Percentiles rank a stretch among this genome's conserved stretches.
These are phyloP conservation scores for Bolboschoenoplectus hybrid DNA, from an alignment of 202 grass and related monocot genomes.

Conservation along the genomic window DNA sequence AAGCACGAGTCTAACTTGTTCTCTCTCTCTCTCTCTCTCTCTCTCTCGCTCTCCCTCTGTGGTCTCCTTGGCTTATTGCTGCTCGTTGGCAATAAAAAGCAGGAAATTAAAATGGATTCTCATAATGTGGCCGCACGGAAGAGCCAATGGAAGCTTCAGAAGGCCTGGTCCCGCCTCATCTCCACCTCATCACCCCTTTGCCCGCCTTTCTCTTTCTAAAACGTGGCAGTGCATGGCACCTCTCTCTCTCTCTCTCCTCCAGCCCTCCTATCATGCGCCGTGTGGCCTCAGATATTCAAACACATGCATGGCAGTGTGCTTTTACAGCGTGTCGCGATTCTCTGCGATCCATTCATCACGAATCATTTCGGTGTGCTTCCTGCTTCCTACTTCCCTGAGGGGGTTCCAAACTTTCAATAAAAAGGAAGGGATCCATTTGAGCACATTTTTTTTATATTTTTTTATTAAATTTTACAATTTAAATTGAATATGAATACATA, in stretches of 20 bases:
- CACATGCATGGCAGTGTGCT: slow-evolving; percentile 4
- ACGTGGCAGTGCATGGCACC: background rate
- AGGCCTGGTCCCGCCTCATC: slow-evolving; percentile 29
- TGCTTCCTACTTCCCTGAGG: too few relatives aligned
- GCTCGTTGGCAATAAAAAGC: background rate
- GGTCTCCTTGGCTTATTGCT: slow-evolving; percentile 14
- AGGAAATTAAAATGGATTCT: background rate
- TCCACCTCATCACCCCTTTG: slow-evolving; percentile 11
- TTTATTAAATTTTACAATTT: too few relatives aligned
- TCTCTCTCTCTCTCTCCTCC: slow-evolving; percentile 24
- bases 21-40: slow-evolving; percentile 19
- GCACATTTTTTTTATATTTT: too few relatives aligned
- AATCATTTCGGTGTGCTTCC: background rate
- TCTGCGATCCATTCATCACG: background rate
- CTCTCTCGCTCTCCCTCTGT: slow-evolving; percentile 3
- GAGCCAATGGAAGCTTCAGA: slow-evolving; percentile 31
- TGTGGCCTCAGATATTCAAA: slow-evolving; percentile 18
- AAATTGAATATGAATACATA: too few relatives aligned
- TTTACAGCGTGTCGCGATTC: slow-evolving; percentile 7
- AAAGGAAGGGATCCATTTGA: too few relatives aligned
- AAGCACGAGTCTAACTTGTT: slow-evolving; percentile 32
- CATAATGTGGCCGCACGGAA: slow-evolving; percentile 13
- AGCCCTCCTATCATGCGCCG: background rate
- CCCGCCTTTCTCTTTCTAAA: slow-evolving; percentile 13
- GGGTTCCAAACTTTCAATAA: too few relatives aligned